Evolutionary conservation across 2,329 filamentous ascomycete genomes (phyloP), one percentile per base, ranked within the genome.

Genomic region (Zymoseptoria pseudotritici): DNA sequence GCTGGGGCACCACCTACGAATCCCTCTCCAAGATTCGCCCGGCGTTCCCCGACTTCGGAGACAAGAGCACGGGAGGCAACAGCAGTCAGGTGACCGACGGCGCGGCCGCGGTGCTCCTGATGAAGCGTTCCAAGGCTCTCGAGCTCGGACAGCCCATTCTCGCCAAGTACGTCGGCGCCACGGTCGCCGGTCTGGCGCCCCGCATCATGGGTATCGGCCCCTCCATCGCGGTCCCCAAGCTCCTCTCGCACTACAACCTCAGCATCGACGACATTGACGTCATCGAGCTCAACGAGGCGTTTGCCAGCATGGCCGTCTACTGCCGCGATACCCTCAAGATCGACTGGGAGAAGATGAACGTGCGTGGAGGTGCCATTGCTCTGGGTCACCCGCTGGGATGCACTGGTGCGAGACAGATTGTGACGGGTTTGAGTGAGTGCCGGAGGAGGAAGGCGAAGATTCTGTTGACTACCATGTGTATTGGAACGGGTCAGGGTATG

Each of bases 301-400:
- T 99, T 71, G 93, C 92, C 21, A 94, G 89, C 56, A 97, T 97
- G 94, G 92, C 91, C 1, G 92, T 97, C 29, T 97, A 97, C 83
- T 96, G 91, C 78, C 63, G 66, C 22, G 74, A 80, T 60, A 77
- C 73, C 66, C 81, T 94, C 55, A 84, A 84, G 65, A 78, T 93
- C 55, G 86, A 89, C 72, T 83, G 82, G 75, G 75, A 82, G 69
- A 93, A 91, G 84, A 83, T 94, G 82, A 94, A 94, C 78, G 83
- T 87, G 24, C 82, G 88, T 61, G 90, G 90, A 67, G 90, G 90
- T 64, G 90, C 90, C 65, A 93, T 94, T 71, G 90, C 90, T 2
- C 81, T 94, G 0, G 90, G 90, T 56, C 90, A 94, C 74, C 90
- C 90, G 3, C 80, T 93, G n/a, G 90, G 89, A 29, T 83, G 85